These are phyloP conservation scores for Wickerhamomyces sp. DNA, from an alignment of 1,139 yeast genomes.

Conservation along the genomic window DNA sequence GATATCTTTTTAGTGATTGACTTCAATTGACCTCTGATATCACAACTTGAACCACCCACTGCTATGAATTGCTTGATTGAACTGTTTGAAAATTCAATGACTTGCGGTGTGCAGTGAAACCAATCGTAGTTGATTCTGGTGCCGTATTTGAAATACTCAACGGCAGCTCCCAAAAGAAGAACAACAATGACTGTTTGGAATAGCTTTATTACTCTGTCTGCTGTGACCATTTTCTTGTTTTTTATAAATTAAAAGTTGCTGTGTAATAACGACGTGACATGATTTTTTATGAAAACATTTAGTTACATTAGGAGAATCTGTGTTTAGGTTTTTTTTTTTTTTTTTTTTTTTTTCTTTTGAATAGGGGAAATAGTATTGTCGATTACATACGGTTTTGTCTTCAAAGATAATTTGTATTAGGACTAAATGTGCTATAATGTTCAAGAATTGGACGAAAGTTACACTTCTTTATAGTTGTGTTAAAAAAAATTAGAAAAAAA, in stretches of 20 bases:
- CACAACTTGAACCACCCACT: conserved; percentile 38
- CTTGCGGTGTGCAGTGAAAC: conserved; percentile 36
- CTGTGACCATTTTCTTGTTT: conserved; percentile 12
- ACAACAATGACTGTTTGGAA: conserved; percentile 27
- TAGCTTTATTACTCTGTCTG: conserved; percentile 23
- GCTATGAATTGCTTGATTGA: conserved; percentile 30
- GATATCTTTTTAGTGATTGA: conserved; percentile 32
- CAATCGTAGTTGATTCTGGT: conserved; percentile 35
- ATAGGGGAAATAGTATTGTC: no score
- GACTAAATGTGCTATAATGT: no score
- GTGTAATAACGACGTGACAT: no score
- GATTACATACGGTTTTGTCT: no score
- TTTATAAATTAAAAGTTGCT: no score
- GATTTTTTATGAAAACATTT: background rate
- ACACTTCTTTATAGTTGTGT: no score
- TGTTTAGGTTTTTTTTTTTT: no score
- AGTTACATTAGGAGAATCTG: no score
- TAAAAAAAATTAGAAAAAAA: no score
- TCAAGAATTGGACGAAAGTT: no score
- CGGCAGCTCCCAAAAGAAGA: conserved; percentile 31
- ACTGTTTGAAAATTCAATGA: conserved; percentile 21
- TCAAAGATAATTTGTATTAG: no score
- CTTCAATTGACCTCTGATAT: conserved; percentile 37
- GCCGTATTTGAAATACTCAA: conserved; percentile 36
- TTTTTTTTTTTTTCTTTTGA: no score